Evolutionary conservation across 2,329 filamentous ascomycete genomes (phyloP), one percentile per base, ranked within the genome.

Genomic region (Talaromyces albobiverticillius): DNA sequence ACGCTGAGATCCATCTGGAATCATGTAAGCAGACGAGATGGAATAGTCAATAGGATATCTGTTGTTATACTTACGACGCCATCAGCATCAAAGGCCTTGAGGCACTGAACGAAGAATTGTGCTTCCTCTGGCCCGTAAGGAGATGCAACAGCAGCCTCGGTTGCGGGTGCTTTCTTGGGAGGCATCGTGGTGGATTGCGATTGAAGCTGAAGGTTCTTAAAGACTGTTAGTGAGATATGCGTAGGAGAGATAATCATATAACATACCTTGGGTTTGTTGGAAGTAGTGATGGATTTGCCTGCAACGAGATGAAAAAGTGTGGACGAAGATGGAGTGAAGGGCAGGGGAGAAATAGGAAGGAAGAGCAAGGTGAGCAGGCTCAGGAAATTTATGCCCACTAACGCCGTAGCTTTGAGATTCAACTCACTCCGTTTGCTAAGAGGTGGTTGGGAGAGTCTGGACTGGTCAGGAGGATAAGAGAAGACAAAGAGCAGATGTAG

Each of bases 151-250:
- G 34, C 46, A 4, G 7, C 13, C 25, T 20, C n/a, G 7, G n/a
- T 23, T n/a, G n/a, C 23, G 10, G n/a, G 20, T 26, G 29, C 23
- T 36, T 54, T 54, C 38, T 54, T 54, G 11, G 53, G 46, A 41
- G 53, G 53, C 53, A 54, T 54, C 16, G 16, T 54, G 36, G 10
- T 5, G 1, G 32, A 26, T 6, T n/a, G 9, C 7, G n/a, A 9
- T 7, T 40, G 11, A 22, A 11, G 11, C 18, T 40, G 36, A 40
- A 14, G 31, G 11, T 10, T 18, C 14, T 10, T 34, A 1, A 34
- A n/a, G 13, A 23, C 2, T 42, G 42, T 45, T 26, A 45, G 42
- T 45, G 13, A 8, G 42, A 29, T 22, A 29, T 7, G 18, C 7
- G 20, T 16, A 9, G 36, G 20, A 18, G 36, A 10, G 20, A 8